phyloP scores from a whole-genome alignment of 441 rosid genomes.

The Populus hybrid region DNA sequence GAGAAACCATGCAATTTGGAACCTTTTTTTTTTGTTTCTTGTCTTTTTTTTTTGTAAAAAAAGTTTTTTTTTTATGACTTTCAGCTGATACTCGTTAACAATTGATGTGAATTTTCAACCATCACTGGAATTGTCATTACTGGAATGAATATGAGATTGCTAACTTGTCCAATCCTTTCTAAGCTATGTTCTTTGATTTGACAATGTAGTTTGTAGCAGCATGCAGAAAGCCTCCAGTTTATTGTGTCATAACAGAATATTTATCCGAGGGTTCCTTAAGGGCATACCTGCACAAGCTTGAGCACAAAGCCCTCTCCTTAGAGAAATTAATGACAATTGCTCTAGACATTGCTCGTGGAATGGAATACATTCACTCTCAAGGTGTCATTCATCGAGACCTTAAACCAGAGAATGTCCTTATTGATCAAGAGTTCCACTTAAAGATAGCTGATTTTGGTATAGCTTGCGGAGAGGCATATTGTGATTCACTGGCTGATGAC shows the following conservation, averaged over 20 bases:
- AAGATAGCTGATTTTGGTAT: conserved; percentile 97
- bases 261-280: conserved; percentile 89
- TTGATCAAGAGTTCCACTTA: conserved; percentile 59
- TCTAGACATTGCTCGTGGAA: conserved; percentile 80
- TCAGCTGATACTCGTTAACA: not conserved
- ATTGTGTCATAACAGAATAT: conserved; percentile 80
- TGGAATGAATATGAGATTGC: conserved; percentile 2
- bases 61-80: not conserved
- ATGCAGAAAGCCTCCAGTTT: conserved; percentile 82
- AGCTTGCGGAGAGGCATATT: conserved; percentile 82
- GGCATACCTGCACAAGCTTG: conserved; percentile 88
- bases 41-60: no score
- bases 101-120: not conserved
- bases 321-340: conserved; percentile 57
- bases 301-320: conserved; percentile 62
- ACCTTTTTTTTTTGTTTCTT: no score
- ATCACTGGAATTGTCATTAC: not conserved
- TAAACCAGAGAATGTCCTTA: conserved; percentile 87
- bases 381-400: conserved; percentile 25
- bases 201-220: conserved; percentile 82
- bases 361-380: conserved; percentile 88
- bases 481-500: conserved; percentile 81
- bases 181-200: conserved; percentile 21
- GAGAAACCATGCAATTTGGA: conserved; percentile 2
- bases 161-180: conserved; percentile 17